Evolutionary conservation across 495 filamentous ascomycete species (phyloP), one percentile per base, ranked within the genome.

Genomic region (Rhypophila decipiens): DNA sequence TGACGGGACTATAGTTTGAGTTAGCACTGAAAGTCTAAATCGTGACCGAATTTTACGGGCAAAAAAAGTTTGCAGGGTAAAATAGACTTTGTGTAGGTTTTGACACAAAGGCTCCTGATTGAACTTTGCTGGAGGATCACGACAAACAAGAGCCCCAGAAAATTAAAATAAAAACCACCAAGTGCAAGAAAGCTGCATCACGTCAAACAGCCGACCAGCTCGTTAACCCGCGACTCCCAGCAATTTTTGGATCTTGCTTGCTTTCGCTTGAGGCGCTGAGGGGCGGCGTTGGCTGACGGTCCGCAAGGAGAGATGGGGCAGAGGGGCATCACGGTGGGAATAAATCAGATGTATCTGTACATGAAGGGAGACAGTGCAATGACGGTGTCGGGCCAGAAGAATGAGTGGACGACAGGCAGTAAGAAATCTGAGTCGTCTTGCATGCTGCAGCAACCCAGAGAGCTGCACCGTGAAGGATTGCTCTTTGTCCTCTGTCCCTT

Each of bases 1-100:
- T 58, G 51, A 52, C 47, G 58, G 51, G 50, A 50, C 27, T 31
- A 13, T 31, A 15, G 15, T 33, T n/a, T 51, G 51, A 46, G 44
- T 58, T 58, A 61, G 55, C 39, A 52, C 41, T 57, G 54, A 43
- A n/a, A 42, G 24, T 48, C 36, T 48, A 52, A 33, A 46, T 34
- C 31, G 38, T 29, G 22, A 36, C 40, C 27, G 35, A 18, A 35
- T 23, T 45, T 42, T 27, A 21, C 42, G 42, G 38, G 42, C 42
- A 42, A 37, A 22, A 29, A 40, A 46, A 41, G 45, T 29, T 15
- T 47, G 44, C 44, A 48, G 44, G 39, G 49, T 27, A 53, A 37
- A 12, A 29, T n/a, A n/a, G n/a, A 45, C 45, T 31, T 34, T 23
- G 9, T 21, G 35, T 24, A 48, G 29, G 10, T 18, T 18, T n/a